Evolutionary conservation across 768 basidiomycete genomes (phyloP).

Genomic region (Termitomyces sp.): DNA sequence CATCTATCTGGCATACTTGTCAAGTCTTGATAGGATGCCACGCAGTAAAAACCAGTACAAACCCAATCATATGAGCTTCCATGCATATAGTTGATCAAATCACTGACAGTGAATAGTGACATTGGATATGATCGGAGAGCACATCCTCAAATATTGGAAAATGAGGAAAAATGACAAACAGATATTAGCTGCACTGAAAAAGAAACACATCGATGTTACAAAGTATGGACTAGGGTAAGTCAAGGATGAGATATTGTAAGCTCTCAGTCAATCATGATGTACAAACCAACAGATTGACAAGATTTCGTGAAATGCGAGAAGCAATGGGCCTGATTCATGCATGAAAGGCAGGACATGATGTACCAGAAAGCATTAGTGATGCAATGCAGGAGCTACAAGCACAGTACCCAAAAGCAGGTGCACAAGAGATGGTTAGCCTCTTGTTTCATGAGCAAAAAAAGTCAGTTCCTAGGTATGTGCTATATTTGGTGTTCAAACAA

Average conservation of each 20-base stretch:
- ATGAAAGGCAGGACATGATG: slow-evolving; percentile 20
- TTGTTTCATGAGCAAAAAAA: slow-evolving; percentile 26
- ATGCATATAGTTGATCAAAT: background rate
- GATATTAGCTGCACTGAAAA: slow-evolving; percentile 19
- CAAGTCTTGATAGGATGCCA: background rate
- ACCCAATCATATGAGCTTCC: background rate
- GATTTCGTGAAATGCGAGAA: slow-evolving; percentile 17
- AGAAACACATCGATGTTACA: slow-evolving; percentile 22
- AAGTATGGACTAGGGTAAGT: slow-evolving; percentile 25
- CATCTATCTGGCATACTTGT: too few species aligned
- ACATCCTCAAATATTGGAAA: slow-evolving; percentile 20
- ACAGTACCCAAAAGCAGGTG: slow-evolving; percentile 27
- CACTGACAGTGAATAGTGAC: background rate
- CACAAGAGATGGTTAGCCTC: slow-evolving; percentile 20
- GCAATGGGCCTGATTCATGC: slow-evolving; percentile 20
- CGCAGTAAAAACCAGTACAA: background rate
- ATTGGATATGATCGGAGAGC: background rate
- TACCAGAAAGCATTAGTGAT: slow-evolving; percentile 21
- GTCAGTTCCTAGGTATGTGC: slow-evolving; percentile 23
- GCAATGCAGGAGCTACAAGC: slow-evolving; percentile 17
- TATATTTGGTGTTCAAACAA: too few species aligned
- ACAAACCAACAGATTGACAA: slow-evolving; percentile 3
- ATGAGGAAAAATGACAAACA: slow-evolving; percentile 24
- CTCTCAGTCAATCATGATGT: too few species aligned
- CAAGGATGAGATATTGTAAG: background rate